phyloP scores from a whole-genome alignment of 2,329 filamentous ascomycete genomes.

The Xylariales sp. region DNA sequence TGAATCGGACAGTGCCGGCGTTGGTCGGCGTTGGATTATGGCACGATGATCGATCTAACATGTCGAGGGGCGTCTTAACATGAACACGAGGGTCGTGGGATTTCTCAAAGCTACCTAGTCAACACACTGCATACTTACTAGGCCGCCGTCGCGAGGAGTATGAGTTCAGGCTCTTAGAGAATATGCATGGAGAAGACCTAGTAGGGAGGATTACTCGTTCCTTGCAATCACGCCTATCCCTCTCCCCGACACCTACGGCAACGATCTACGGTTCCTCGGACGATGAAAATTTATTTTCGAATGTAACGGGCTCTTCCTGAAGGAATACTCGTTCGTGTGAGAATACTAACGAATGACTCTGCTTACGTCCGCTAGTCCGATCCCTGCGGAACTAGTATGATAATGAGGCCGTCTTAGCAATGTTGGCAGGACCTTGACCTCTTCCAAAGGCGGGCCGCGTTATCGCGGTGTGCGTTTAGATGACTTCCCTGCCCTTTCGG shows the following conservation, averaged over 20 bases:
- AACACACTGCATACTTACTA: constrained; percentile 9
- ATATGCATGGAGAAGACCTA: too few relatives aligned
- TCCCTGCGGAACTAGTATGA: background rate
- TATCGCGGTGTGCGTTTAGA: too few relatives aligned
- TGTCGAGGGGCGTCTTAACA: too few relatives aligned
- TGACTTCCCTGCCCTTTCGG: too few relatives aligned
- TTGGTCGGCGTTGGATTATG: too few relatives aligned
- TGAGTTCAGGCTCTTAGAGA: background rate
- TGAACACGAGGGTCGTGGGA: too few relatives aligned
- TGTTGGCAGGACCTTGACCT: background rate
- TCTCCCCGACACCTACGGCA: background rate
- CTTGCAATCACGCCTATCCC: background rate
- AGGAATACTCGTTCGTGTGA: too few relatives aligned
- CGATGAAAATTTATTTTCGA: background rate
- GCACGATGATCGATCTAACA: too few relatives aligned
- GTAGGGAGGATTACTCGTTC: constrained; percentile 1
- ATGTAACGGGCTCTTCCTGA: background rate
- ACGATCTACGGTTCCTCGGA: background rate
- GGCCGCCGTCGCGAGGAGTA: background rate
- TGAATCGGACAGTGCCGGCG: too few relatives aligned
- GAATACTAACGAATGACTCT: background rate
- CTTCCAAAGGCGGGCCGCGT: too few relatives aligned
- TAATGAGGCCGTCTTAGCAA: background rate
- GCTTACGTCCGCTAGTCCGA: background rate
- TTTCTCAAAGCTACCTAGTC: too few relatives aligned